Evolutionary conservation across 2,329 filamentous ascomycete species (phyloP).

Genomic region (Massarina eburnea): DNA sequence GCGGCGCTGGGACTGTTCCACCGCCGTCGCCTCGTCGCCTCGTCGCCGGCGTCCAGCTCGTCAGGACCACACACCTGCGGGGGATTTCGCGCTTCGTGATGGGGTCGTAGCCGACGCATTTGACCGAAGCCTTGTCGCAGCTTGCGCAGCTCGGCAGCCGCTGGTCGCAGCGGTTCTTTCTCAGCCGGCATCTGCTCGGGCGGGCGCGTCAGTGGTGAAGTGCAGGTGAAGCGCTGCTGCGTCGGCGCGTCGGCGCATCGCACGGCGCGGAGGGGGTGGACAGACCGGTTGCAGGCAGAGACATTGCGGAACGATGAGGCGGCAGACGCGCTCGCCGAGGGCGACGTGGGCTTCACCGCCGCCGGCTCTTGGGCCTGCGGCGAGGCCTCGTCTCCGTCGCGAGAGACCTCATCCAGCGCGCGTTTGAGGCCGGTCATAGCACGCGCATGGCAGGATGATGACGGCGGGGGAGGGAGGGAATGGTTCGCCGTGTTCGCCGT

Average conservation of each 20-base stretch:
- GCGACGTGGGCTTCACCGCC: constrained; percentile 33
- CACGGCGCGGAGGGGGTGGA: background rate
- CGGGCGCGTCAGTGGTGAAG: constrained; percentile 4
- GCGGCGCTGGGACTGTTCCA: constrained; percentile 1
- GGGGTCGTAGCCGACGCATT: constrained; percentile 93
- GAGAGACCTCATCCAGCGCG: constrained; percentile 40
- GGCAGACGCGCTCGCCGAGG: constrained; percentile 27
- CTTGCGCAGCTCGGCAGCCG: constrained; percentile 85
- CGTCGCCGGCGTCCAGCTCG: background rate
- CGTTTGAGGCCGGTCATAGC: constrained; percentile 44
- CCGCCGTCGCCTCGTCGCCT: background rate
- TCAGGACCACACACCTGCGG: constrained; percentile 56
- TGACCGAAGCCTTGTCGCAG: constrained; percentile 88
- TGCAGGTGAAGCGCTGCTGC: no score
- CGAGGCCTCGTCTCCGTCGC: constrained; percentile 35
- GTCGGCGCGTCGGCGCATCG: background rate
- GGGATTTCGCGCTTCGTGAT: constrained; percentile 97
- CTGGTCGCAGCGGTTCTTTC: constrained; percentile 96
- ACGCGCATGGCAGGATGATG: constrained; percentile 38
- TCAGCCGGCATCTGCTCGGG: constrained; percentile 64
- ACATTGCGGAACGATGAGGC: constrained; percentile 58
- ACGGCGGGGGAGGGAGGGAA: constrained; percentile 11
- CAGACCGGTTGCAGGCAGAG: constrained; percentile 77
- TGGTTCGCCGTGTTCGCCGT: constrained; percentile 7
- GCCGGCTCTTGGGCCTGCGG: constrained; percentile 26